Conservation (phyloP, 306 rosid genomes). For the Abrus pulchellus region DNA sequence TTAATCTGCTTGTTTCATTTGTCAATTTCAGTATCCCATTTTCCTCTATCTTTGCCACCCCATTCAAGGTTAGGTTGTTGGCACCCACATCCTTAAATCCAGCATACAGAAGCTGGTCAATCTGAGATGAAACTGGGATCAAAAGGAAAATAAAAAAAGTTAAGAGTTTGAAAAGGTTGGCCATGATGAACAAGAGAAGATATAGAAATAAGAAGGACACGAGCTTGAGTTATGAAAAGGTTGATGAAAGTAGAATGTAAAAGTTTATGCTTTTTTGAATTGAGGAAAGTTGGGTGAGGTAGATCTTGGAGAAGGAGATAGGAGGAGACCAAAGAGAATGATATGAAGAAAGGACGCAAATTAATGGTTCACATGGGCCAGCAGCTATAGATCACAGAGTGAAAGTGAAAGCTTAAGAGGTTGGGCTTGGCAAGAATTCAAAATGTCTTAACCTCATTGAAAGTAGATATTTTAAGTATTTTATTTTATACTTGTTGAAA, state of each 20-base stretch:
- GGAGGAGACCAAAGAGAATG: background rate
- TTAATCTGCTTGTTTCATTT: slow-evolving; percentile 67
- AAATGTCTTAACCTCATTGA: background rate
- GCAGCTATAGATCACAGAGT: background rate
- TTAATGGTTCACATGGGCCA: slow-evolving; percentile 34
- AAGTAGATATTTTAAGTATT: too few species aligned
- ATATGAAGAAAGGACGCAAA: background rate
- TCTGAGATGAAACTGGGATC: slow-evolving; percentile 53
- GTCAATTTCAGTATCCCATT: slow-evolving; percentile 72
- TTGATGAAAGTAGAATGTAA: slow-evolving; percentile 12
- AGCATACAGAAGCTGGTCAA: slow-evolving; percentile 54
- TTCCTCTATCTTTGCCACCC: slow-evolving; percentile 58
- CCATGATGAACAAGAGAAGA: slow-evolving; percentile 38
- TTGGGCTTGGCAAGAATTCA: background rate
- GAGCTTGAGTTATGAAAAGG: slow-evolving; percentile 3
- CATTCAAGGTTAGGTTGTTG: slow-evolving; percentile 65
- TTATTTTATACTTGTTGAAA: too few species aligned
- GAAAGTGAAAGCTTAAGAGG: slow-evolving; percentile 4
- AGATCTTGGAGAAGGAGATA: slow-evolving; percentile 5
- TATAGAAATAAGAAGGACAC: background rate
- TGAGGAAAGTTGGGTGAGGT: slow-evolving; percentile 24
- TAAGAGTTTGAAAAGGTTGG: slow-evolving; percentile 37
- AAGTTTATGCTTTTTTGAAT: slow-evolving; percentile 42
- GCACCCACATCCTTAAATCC: slow-evolving; percentile 65
- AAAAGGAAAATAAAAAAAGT: slow-evolving; percentile 45